Conservation (phyloP, 306 rosid species). For the Fragaria vesca region DNA sequence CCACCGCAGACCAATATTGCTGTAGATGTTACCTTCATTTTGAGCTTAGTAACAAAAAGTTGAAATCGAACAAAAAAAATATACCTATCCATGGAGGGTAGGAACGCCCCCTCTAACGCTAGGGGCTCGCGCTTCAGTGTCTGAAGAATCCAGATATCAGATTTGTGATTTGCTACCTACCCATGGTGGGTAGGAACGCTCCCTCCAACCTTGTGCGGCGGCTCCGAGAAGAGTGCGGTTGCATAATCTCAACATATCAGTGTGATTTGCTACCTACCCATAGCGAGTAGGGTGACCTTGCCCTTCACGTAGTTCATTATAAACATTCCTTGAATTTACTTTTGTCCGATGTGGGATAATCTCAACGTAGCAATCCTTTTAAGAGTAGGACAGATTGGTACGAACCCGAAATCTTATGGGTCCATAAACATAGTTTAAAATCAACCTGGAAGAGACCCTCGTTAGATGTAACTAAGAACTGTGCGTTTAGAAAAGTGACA, state of each 20-base stretch:
- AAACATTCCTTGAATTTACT: not conserved
- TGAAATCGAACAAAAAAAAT: no score
- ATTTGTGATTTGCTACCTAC: no score
- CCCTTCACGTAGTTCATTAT: not conserved
- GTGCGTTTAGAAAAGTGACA: not conserved
- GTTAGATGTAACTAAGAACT: constrained; percentile 18
- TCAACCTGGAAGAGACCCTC: constrained; percentile 9
- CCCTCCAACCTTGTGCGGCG: no score
- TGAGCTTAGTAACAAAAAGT: no score
- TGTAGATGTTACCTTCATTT: no score
- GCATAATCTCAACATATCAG: not conserved
- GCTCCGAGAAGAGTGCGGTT: no score
- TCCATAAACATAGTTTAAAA: not conserved
- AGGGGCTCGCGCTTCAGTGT: not conserved
- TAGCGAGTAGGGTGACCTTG: not conserved
- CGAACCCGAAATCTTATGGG: no score
- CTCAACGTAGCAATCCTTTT: no score
- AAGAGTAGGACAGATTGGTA: no score
- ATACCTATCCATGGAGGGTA: not conserved
- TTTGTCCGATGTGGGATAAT: not conserved
- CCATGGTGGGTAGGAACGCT: no score
- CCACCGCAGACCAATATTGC: not conserved
- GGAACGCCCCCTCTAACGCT: not conserved
- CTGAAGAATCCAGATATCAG: no score
- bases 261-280: not conserved